Evolutionary conservation across 106 monocot genomes (phyloP).

Genomic region (Apostasia ramifera): DNA sequence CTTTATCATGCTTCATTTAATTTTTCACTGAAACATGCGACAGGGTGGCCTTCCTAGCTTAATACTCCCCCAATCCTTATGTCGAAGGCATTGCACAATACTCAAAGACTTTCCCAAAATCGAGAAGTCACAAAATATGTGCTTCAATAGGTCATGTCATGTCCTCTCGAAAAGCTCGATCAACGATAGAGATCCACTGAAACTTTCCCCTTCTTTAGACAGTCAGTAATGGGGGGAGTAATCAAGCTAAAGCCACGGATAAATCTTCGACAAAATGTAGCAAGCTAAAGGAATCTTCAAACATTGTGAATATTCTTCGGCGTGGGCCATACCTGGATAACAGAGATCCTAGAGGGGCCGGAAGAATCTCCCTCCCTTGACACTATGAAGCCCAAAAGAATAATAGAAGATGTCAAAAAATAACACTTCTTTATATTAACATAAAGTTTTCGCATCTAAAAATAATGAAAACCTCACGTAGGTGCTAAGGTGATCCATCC

Average conservation of each 20-base stretch:
- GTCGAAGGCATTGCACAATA: too few species aligned
- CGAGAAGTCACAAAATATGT: too few species aligned
- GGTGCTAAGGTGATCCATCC: background rate
- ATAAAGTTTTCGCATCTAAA: background rate
- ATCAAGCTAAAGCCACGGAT: background rate
- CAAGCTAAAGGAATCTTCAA: background rate
- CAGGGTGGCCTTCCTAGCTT: too few species aligned
- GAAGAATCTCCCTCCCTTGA: background rate
- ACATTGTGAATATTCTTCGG: background rate
- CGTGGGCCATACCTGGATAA: background rate
- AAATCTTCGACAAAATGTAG: background rate
- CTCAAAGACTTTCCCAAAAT: too few species aligned
- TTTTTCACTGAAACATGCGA: too few species aligned
- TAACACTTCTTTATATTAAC: background rate
- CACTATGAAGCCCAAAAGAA: background rate
- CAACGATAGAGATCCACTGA: too few species aligned
- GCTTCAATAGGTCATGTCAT: too few species aligned
- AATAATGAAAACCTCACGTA: background rate
- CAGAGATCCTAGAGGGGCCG: background rate
- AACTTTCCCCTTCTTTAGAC: background rate
- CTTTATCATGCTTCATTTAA: too few species aligned
- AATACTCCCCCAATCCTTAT: too few species aligned
- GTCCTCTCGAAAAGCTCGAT: too few species aligned
- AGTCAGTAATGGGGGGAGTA: background rate
- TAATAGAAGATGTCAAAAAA: background rate